phyloP scores from a whole-genome alignment of 768 basidiomycete species.

The Calocybe cyanea region DNA sequence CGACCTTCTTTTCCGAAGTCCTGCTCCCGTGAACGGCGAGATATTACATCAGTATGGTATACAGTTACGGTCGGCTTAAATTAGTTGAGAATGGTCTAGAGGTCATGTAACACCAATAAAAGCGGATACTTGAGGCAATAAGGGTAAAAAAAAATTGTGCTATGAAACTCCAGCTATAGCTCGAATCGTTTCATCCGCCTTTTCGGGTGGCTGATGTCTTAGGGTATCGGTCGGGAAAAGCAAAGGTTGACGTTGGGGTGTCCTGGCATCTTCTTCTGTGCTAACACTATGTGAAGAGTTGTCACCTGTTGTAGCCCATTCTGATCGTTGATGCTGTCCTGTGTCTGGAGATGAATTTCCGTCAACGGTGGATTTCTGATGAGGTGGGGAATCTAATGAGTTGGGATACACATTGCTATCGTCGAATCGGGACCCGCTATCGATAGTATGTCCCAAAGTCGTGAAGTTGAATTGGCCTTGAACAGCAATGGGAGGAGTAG shows the following conservation, averaged over 20 bases:
- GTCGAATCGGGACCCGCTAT: slow-evolving; percentile 51
- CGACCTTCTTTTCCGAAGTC: slow-evolving; percentile 88
- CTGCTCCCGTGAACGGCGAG: slow-evolving; percentile 52
- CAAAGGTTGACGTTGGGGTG: slow-evolving; percentile 45
- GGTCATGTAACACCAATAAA: slow-evolving; percentile 19
- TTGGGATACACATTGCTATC: slow-evolving; percentile 22
- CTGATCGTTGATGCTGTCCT: slow-evolving; percentile 23
- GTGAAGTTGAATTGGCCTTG: slow-evolving; percentile 60
- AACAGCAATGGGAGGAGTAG: slow-evolving; percentile 38
- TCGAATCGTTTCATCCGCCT: slow-evolving; percentile 6
- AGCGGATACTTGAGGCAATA: slow-evolving; percentile 11
- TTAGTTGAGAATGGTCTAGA: slow-evolving; percentile 14
- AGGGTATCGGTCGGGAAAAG: slow-evolving; percentile 19
- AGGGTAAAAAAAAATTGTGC: background rate
- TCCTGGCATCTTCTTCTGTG: slow-evolving; percentile 34
- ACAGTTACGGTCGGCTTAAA: slow-evolving; percentile 24
- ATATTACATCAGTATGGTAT: slow-evolving; percentile 66
- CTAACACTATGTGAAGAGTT: slow-evolving; percentile 31
- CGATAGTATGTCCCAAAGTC: slow-evolving; percentile 67
- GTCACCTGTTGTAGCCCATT: slow-evolving; percentile 40
- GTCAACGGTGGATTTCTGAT: slow-evolving; percentile 18
- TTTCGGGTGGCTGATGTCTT: slow-evolving; percentile 20
- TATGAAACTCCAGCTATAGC: slow-evolving; percentile 4
- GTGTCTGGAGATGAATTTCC: slow-evolving; percentile 23
- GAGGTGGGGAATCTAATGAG: slow-evolving; percentile 14